A percentile compares a stretch with the other conserved stretches of the same genome.
These are phyloP conservation scores for Solanum microdontum DNA, from an alignment of 257 asterid genomes.

Conservation along the genomic window DNA sequence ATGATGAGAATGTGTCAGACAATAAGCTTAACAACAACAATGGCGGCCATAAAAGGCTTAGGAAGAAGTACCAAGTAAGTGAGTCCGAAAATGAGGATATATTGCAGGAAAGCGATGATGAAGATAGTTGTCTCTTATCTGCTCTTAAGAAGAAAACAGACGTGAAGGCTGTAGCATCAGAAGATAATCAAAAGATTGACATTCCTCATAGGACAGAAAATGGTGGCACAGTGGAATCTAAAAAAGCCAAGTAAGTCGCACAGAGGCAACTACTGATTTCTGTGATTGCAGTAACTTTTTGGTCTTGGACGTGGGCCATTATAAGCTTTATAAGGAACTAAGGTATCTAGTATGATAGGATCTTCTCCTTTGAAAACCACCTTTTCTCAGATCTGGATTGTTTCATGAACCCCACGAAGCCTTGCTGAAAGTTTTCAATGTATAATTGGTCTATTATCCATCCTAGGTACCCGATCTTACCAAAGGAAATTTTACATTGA, in stretches of 20 bases:
- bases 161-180: conserved; percentile 12
- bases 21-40: conserved; percentile 13
- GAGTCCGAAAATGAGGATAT: conserved; percentile 43
- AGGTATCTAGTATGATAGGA: not conserved
- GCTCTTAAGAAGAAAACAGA: conserved; percentile 12
- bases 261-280: not conserved
- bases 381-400: not conserved
- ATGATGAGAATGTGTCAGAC: conserved; percentile 9
- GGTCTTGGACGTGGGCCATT: not conserved
- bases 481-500: not conserved
- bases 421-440: not conserved
- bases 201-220: conserved; percentile 14
- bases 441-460: not conserved
- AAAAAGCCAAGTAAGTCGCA: conserved; percentile 13
- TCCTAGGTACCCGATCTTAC: not conserved
- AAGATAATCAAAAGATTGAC: conserved; percentile 19
- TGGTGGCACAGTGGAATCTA: conserved; percentile 10
- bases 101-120: conserved; percentile 31
- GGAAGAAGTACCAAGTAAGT: conserved; percentile 31
- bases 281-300: not conserved
- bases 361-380: not conserved
- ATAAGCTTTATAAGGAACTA: not conserved
- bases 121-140: conserved; percentile 30
- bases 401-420: not conserved
- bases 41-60: conserved; percentile 17